Evolutionary conservation across 371 early-diverging fungal genomes (phyloP).

Genomic region (Mucor irregularis): DNA sequence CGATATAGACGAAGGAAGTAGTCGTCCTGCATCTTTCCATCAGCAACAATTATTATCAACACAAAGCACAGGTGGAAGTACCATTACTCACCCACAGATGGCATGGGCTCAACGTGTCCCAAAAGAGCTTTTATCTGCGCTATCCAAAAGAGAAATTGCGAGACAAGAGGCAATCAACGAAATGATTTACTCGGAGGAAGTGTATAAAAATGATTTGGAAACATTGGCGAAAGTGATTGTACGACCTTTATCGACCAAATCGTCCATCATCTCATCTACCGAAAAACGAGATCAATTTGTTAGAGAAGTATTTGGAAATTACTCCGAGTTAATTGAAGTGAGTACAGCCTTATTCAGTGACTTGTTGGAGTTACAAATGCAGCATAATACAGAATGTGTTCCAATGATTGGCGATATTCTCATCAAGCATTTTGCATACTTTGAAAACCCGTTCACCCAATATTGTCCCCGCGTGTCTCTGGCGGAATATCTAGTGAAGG

Average conservation of each 20-base stretch:
- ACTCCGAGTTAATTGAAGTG: slow-evolving; percentile 67
- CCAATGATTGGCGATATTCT: slow-evolving; percentile 87
- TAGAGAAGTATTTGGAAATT: slow-evolving; percentile 80
- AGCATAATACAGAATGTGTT: slow-evolving; percentile 63
- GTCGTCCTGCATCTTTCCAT: neutral
- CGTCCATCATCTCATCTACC: slow-evolving; percentile 41
- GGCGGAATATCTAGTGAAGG: slow-evolving; percentile 77
- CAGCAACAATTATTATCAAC: neutral
- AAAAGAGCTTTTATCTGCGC: slow-evolving; percentile 65
- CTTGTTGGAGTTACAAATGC: slow-evolving; percentile 61
- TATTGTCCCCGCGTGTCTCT: slow-evolving; percentile 86
- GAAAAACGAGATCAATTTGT: slow-evolving; percentile 68
- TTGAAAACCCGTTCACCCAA: slow-evolving; percentile 75
- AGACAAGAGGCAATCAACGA: slow-evolving; percentile 95
- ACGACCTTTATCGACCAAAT: slow-evolving; percentile 1
- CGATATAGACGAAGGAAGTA: neutral
- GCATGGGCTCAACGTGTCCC: slow-evolving; percentile 75
- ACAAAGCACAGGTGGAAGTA: neutral
- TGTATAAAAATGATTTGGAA: slow-evolving; percentile 77
- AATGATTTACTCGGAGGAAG: slow-evolving; percentile 86
- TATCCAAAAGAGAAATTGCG: slow-evolving; percentile 77
- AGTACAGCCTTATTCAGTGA: slow-evolving; percentile 71
- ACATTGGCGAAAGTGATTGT: slow-evolving; percentile 36
- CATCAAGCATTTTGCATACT: slow-evolving; percentile 66
- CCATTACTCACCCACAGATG: slow-evolving; percentile 48